Conservation (phyloP, 169 alveolate genomes). For the Theileria parva region DNA sequence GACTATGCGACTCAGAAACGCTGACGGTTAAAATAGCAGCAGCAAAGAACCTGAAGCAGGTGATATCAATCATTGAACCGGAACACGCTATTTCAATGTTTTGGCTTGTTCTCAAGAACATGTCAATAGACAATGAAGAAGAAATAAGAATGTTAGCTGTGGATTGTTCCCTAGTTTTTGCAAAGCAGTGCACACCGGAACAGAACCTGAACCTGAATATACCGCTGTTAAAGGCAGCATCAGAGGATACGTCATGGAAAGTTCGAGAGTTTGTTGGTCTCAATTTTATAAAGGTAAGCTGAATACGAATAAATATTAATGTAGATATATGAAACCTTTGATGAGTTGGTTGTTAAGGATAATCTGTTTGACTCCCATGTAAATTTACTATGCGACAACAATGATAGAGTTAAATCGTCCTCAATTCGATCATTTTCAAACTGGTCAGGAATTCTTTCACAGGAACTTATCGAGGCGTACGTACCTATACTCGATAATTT, state of each 20-base stretch:
- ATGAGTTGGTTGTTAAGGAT: slow-evolving; percentile 27
- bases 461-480: slow-evolving; percentile 30
- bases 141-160: slow-evolving; percentile 50
- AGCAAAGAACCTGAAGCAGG: slow-evolving; percentile 45
- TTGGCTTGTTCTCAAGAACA: slow-evolving; percentile 69
- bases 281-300: slow-evolving; percentile 8
- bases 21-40: slow-evolving; percentile 54
- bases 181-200: slow-evolving; percentile 53
- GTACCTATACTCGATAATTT: slow-evolving; percentile 37
- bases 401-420: slow-evolving; percentile 45
- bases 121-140: slow-evolving; percentile 63
- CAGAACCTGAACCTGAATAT: slow-evolving; percentile 54
- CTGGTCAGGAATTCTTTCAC: slow-evolving; percentile 50
- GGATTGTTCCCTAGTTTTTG: slow-evolving; percentile 60
- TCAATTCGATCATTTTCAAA: slow-evolving; percentile 35
- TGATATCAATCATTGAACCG: slow-evolving; percentile 36
- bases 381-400: slow-evolving; percentile 32
- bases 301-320: not conserved
- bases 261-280: slow-evolving; percentile 47
- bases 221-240: slow-evolving; percentile 57
- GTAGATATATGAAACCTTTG: slow-evolving; percentile 45
- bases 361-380: slow-evolving; percentile 43
- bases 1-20: slow-evolving; percentile 54
- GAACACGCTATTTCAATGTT: slow-evolving; percentile 67
- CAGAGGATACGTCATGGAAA: slow-evolving; percentile 63